Evolutionary conservation across 257 asterid species (phyloP), one percentile per base, ranked within the genome.

Genomic region (Thymus quinquecostatus): DNA sequence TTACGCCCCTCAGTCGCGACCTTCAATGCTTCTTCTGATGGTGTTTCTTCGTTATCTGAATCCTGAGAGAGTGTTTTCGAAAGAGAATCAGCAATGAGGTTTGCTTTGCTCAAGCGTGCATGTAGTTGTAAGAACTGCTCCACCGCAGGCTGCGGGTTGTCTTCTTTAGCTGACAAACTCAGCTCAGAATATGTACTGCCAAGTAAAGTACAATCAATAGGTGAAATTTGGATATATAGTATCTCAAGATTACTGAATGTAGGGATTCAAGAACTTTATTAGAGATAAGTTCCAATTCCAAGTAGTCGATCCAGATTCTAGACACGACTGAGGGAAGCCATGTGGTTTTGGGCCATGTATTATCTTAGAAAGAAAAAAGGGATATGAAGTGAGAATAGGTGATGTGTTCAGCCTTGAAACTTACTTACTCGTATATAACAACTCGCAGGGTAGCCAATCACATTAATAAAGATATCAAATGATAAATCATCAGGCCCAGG

Each of bases 131-230:
- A 82, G 86, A 95, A 95, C 77, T 87, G 95, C 80, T 89, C 97
- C 61, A 95, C 97, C 0, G 96, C 94, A 21, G 97, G 96, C 81
- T 92, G 99, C 21, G 99, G 97, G 71, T 84, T 81, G 33, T 88
- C 96, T 82, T 92, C 98, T 77, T 83, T 88, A 1, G 99, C 97
- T 1, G 93, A 84, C 43, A 91, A 81, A 69, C 92, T 82, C 88
- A 95, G 65, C 80, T 92, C 99, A 13, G 93, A 87, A 67, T 88
- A 95, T 69, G 90, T 79, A 81, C 99, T 95, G 96, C 85, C 82
- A 77, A 76, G 43, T 62, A 14, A 66, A 72, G 66, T 64, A 68
- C 14, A 72, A 68, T 62, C 57, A n/a, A 68, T 63, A 11, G 67
- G 74, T 65, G 2, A 50, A 53, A 32, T 43, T 68, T 12, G 10